Percentiles rank a stretch among this genome's conserved stretches.
phyloP scores from a whole-genome alignment of 2,329 filamentous ascomycete species.

The Microcera coccophila region DNA sequence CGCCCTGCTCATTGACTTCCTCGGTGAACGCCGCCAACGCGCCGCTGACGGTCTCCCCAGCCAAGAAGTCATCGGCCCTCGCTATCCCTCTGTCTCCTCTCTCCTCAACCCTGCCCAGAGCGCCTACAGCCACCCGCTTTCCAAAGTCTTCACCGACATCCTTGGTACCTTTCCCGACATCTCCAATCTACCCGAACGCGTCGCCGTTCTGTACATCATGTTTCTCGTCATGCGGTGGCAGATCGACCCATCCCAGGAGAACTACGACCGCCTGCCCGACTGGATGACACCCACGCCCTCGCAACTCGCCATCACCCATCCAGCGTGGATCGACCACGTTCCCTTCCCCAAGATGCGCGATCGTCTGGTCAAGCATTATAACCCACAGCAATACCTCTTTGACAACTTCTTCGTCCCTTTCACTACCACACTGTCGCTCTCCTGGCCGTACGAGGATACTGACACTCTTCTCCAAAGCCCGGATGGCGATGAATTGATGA shows the following conservation, averaged over 20 bases:
- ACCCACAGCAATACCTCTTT: slow-evolving; percentile 56
- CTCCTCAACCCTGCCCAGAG: slow-evolving; percentile 67
- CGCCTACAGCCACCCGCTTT: slow-evolving; percentile 68
- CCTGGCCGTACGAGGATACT: slow-evolving; percentile 77
- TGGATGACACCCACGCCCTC: slow-evolving; percentile 65
- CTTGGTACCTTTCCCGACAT: slow-evolving; percentile 79
- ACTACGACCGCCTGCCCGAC: slow-evolving; percentile 71
- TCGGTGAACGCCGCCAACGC: slow-evolving; percentile 63
- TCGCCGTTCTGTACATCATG: slow-evolving; percentile 81
- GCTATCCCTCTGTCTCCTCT: slow-evolving; percentile 75
- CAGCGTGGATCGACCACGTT: slow-evolving; percentile 78
- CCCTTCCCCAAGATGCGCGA: slow-evolving; percentile 78
- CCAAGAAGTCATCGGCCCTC: slow-evolving; percentile 67
- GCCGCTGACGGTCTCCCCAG: slow-evolving; percentile 61
- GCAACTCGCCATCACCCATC: slow-evolving; percentile 66
- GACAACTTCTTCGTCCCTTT: slow-evolving; percentile 82
- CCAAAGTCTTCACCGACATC: slow-evolving; percentile 82
- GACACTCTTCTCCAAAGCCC: slow-evolving; percentile 62
- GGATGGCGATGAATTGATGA: slow-evolving; percentile 62
- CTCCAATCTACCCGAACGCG: slow-evolving; percentile 71
- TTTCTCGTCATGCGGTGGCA: slow-evolving; percentile 85
- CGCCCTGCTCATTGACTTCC: slow-evolving; percentile 73
- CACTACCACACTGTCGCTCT: slow-evolving; percentile 69
- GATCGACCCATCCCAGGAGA: slow-evolving; percentile 72
- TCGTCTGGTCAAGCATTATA: slow-evolving; percentile 51